Evolutionary conservation across 768 basidiomycete genomes (phyloP).

Genomic region (Cytidiella melzeri): DNA sequence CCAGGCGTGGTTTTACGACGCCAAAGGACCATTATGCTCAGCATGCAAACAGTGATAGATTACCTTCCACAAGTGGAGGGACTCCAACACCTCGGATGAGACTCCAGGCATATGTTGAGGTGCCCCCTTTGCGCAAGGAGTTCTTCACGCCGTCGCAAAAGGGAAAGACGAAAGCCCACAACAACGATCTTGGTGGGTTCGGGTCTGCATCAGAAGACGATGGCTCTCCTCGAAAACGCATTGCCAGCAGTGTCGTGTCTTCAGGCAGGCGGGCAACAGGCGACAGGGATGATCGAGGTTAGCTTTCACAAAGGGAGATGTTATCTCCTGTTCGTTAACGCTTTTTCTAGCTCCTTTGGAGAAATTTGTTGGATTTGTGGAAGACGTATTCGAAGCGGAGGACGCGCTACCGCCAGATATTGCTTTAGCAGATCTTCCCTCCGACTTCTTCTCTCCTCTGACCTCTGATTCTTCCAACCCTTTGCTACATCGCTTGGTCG

Average conservation of each 20-base stretch:
- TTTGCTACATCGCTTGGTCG: constrained; percentile 46
- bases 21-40: not conserved
- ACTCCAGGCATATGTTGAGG: constrained; percentile 23
- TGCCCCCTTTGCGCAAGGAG: constrained; percentile 22
- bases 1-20: constrained; percentile 40
- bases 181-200: constrained; percentile 49
- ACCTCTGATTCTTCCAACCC: constrained; percentile 56
- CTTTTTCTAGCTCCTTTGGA: constrained; percentile 63
- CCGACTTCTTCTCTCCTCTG: constrained; percentile 58
- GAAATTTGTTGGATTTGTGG: constrained; percentile 68
- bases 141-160: constrained; percentile 22
- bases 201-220: constrained; percentile 42
- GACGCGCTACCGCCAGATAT: constrained; percentile 60
- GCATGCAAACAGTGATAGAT: too few species aligned
- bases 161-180: constrained; percentile 29
- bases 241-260: constrained; percentile 35
- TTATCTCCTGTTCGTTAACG: too few species aligned
- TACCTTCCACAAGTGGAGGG: constrained; percentile 9
- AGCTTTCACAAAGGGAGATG: too few species aligned
- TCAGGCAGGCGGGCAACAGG: constrained; percentile 54
- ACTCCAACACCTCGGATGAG: constrained; percentile 16
- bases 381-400: constrained; percentile 82
- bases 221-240: constrained; percentile 15
- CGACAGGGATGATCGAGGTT: constrained; percentile 74
- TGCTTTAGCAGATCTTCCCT: constrained; percentile 43